Evolutionary conservation across 140 eudicot genomes (phyloP), one percentile per base, ranked within the genome.

Genomic region (Ambrosia hybrid): DNA sequence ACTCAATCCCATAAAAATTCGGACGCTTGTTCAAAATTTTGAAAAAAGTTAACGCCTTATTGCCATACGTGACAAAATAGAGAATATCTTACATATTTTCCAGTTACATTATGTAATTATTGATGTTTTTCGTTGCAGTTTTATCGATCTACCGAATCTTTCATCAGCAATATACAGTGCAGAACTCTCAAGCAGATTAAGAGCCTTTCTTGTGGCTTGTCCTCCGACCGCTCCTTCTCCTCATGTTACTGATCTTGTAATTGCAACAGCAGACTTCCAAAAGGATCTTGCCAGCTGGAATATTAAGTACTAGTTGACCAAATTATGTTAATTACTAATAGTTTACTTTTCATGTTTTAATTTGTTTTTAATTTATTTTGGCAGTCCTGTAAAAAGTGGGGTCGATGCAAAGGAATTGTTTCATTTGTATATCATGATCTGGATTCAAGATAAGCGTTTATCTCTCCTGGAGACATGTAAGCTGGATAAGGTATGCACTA

Each of bases 391-490:
- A 21, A 91, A 85, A 85, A 88, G 88, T 68, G 95, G 92, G 67
- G 92, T 91, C 21, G 90, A 85, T 73, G 95, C 97, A 65, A 91
- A 91, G 69, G 95, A 88, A 69, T 51, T 91, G 78, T 91, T 91
- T 81, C 97, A 91, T 75, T 61, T 88, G 82, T 91, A 91, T 75
- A 91, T 91, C 63, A 77, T 88, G 73, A 80, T 91, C n/a, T 91
- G 97, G 97, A 88, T 91, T 61, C 84, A 91, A 79, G 97, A 91
- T 78, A 88, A 83, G 71, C 97, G 95, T 5, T 81, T 86, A 48
- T 76, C 85, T 57, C 77, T 88, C 78, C 88, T 88, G 3, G 97
- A 91, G 85, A 57, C 85, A 11, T 88, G 97, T 81, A 91, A 82
- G 71, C 57, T 91, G 69, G 95, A 85, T 85, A 91, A 83, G 97